phyloP scores from a whole-genome alignment of 306 rosid genomes.

The Lathyrus aphaca region DNA sequence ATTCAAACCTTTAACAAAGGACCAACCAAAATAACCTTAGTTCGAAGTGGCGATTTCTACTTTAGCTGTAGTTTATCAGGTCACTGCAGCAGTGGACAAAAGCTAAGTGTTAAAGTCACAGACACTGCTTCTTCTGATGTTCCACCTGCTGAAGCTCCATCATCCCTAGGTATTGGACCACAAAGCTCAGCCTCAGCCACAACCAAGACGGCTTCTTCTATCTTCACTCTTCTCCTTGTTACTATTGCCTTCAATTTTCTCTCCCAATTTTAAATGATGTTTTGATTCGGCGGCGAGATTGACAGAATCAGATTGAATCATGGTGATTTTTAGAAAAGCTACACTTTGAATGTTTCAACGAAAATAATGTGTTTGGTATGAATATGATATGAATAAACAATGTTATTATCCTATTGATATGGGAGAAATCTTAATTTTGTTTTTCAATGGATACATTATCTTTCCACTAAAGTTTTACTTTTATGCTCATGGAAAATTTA shows the following conservation, averaged over 20 bases:
- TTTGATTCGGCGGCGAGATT: too few species aligned
- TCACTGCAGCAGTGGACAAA: conserved; percentile 60
- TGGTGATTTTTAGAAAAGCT: too few species aligned
- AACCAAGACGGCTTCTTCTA: conserved; percentile 12
- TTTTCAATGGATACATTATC: background rate
- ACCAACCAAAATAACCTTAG: conserved; percentile 37
- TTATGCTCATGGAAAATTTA: background rate
- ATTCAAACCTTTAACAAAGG: background rate
- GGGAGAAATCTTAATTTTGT: conserved; percentile 11
- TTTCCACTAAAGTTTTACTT: conserved; percentile 10
- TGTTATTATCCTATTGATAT: background rate
- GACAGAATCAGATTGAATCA: too few species aligned
- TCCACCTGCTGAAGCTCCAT: background rate
- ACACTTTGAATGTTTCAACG: too few species aligned
- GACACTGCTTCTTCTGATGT: background rate
- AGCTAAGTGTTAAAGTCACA: conserved; percentile 45
- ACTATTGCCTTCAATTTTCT: conserved; percentile 31
- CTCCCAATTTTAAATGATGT: conserved; percentile 4
- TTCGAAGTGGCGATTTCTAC: conserved; percentile 21
- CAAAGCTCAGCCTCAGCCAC: conserved; percentile 41
- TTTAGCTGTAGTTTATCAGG: conserved; percentile 42
- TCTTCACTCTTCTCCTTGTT: conserved; percentile 31
- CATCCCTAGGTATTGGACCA: conserved; percentile 4
- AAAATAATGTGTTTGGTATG: background rate
- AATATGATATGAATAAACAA: conserved; percentile 18